These are phyloP conservation scores for Sonneratia alba DNA, from an alignment of 345 rosid genomes.

Conservation along the genomic window DNA sequence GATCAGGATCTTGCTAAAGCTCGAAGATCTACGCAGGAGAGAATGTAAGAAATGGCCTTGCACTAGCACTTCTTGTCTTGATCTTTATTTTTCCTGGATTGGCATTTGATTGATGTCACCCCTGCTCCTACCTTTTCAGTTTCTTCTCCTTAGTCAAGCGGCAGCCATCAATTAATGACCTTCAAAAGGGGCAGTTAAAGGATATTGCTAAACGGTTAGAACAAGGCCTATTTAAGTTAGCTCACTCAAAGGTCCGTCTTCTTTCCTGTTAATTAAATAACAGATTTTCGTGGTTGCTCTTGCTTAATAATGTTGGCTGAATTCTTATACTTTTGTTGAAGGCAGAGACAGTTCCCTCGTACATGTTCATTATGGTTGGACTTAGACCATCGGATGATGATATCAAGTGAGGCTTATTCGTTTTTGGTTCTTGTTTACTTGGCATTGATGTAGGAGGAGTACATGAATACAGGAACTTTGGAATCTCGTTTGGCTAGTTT, in stretches of 20 bases:
- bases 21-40: constrained; percentile 32
- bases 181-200: constrained; percentile 31
- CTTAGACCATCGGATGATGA: not conserved
- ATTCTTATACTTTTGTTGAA: not conserved
- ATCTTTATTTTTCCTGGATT: not conserved
- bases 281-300: not conserved
- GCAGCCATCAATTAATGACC: constrained; percentile 37
- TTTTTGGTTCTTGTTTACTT: not conserved
- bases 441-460: constrained; percentile 56
- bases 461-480: constrained; percentile 56
- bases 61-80: not conserved
- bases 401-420: not conserved
- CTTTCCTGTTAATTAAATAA: not conserved
- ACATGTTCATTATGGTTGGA: not conserved
- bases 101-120: not conserved
- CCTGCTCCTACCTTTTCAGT: constrained; percentile 20
- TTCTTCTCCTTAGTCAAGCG: constrained; percentile 38
- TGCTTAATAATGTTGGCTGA: not conserved
- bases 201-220: constrained; percentile 79
- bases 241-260: constrained; percentile 50
- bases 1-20: constrained; percentile 40
- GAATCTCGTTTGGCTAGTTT: constrained; percentile 52
- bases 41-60: constrained; percentile 39
- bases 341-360: not conserved
- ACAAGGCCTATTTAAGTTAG: constrained; percentile 64